Conservation (phyloP, 345 rosid genomes). For the Raphanus sativus region DNA sequence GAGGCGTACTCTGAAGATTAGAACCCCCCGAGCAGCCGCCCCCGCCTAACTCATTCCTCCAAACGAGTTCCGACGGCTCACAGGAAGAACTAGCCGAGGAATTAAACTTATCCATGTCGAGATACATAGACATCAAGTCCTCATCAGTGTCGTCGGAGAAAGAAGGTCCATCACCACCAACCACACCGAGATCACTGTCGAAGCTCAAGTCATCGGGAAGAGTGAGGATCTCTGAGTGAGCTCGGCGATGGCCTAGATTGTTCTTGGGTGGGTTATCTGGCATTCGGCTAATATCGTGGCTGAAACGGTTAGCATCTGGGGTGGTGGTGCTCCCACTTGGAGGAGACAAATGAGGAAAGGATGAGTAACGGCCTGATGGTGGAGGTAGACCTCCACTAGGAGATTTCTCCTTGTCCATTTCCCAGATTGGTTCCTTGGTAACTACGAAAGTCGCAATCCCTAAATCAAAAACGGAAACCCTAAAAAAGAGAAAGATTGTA, state of each 20-base stretch:
- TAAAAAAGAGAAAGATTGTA: background rate
- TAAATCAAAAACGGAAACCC: background rate
- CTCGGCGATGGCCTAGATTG: slow-evolving; percentile 79
- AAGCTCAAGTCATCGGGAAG: slow-evolving; percentile 93
- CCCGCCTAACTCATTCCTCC: slow-evolving; percentile 17
- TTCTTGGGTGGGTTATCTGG: slow-evolving; percentile 79
- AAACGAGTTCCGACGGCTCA: slow-evolving; percentile 45
- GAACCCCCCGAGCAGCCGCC: slow-evolving; percentile 2
- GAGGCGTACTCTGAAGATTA: slow-evolving; percentile 14
- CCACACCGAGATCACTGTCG: slow-evolving; percentile 87
- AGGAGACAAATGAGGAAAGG: slow-evolving; percentile 43
- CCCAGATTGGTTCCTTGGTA: slow-evolving; percentile 2
- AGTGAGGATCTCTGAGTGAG: slow-evolving; percentile 90
- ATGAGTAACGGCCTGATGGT: slow-evolving; percentile 55
- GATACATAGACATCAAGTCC: slow-evolving; percentile 70
- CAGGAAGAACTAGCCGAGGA: slow-evolving; percentile 60
- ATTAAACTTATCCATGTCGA: slow-evolving; percentile 89
- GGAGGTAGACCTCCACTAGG: slow-evolving; percentile 60
- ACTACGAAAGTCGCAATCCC: background rate
- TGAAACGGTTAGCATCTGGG: slow-evolving; percentile 55
- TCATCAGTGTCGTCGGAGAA: slow-evolving; percentile 68
- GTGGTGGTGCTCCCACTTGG: slow-evolving; percentile 45
- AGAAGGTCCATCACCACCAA: slow-evolving; percentile 77
- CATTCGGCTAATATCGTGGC: slow-evolving; percentile 85
- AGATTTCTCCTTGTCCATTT: slow-evolving; percentile 79